Base-by-base conservation (phyloP, 2,329 filamentous ascomycete species). In the Colletotrichum caudatum region DNA sequence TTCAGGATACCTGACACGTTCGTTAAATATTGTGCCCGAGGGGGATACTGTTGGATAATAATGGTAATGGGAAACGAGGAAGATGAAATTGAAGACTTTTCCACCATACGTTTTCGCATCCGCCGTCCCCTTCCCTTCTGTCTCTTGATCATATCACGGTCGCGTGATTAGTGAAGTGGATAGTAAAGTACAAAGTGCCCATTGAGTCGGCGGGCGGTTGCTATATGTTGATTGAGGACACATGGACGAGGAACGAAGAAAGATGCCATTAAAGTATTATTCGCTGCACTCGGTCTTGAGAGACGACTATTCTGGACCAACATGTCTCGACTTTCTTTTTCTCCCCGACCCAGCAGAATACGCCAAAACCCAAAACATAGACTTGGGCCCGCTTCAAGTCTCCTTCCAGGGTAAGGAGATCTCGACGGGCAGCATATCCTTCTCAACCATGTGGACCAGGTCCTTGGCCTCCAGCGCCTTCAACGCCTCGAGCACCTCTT, bases 401-500 rank as follows among this genome's bases (percentile, higher is more conserved):
- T 81, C 78, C 1, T 77, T 80, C 87, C 87, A 89, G 16, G 87
- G 87, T 75, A 89, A 73, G 66, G 77, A 81, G 48, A 90, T 85
- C 73, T 84, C 83, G 14, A 90, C 87, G 23, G 84, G 81, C 74
- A 74, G 78, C 85, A 90, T 86, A 58, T 87, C 80, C 76, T 80
- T 80, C 76, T 81, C 82, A 5, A 85, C 83, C 80, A 89, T 80
- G 50, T 81, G 78, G n/a, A 81, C 84, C 75, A 94, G 78, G 76
- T 86, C 85, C 75, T 84, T 84, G 14, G 91, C 85, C 53, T 86
- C 85, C 73, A 93, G 74, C 12, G 78, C 81, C 62, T 81, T 83
- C 74, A 93, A 78, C 44, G 84, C 88, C 54, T 81, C 80, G 78
- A 88, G 84, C 72, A 95, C 88, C 35, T 78, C 84, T 61, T 80